These are phyloP conservation scores for Penicillium sp. DNA, from an alignment of 2,329 filamentous ascomycete genomes.

Conservation along the genomic window DNA sequence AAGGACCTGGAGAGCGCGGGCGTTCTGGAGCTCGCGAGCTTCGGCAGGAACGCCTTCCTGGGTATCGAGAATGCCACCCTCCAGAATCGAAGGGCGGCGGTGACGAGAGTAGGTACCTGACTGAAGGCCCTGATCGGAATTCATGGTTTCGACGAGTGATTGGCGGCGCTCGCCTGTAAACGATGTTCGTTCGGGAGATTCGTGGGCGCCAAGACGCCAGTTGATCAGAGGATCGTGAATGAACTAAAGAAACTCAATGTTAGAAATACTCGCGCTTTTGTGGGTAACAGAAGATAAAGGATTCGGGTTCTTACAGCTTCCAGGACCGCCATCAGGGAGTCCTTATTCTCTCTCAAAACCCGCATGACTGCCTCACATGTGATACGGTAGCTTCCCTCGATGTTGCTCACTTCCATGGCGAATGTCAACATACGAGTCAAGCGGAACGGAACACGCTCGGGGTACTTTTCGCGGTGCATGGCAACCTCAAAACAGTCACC, in stretches of 20 bases:
- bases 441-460: slow-evolving; percentile 94
- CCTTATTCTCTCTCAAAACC: slow-evolving; percentile 92
- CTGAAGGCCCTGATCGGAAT: slow-evolving; percentile 51
- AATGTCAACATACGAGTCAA: slow-evolving; percentile 98
- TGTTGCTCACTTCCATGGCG: slow-evolving; percentile 99
- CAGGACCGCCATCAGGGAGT: slow-evolving; percentile 95
- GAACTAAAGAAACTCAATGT: slow-evolving; percentile 59
- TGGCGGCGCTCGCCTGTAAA: slow-evolving; percentile 61
- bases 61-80: slow-evolving; percentile 49
- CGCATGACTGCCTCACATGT: slow-evolving; percentile 99
- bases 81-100: slow-evolving; percentile 68
- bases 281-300: slow-evolving; percentile 29
- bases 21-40: slow-evolving; percentile 79
- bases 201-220: slow-evolving; percentile 74
- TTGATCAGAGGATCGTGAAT: slow-evolving; percentile 99
- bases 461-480: slow-evolving; percentile 99
- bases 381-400: slow-evolving; percentile 96
- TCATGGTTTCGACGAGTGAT: slow-evolving; percentile 54
- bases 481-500: slow-evolving; percentile 99
- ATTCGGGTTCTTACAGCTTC: slow-evolving; percentile 73
- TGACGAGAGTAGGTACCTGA: slow-evolving; percentile 65
- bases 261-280: slow-evolving; percentile 19
- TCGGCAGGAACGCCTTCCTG: slow-evolving; percentile 44
- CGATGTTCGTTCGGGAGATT: slow-evolving; percentile 58
- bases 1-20: slow-evolving; percentile 85